phyloP scores from a whole-genome alignment of 768 basidiomycete species.

The Hygrocybe punicea region DNA sequence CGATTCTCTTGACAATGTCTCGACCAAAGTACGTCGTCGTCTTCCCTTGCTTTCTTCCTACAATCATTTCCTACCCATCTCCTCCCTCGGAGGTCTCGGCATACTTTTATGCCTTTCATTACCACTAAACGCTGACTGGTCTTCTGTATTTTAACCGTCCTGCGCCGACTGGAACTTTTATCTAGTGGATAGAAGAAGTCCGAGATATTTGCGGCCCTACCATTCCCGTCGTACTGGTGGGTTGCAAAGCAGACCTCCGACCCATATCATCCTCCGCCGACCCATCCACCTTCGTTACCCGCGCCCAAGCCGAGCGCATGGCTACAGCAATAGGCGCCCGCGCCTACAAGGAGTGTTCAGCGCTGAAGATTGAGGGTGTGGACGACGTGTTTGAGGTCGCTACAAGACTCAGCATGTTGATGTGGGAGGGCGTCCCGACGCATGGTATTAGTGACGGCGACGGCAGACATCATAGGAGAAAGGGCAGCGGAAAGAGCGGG shows the following conservation, averaged over 20 bases:
- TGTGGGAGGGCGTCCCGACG: slow-evolving; percentile 75
- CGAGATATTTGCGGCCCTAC: slow-evolving; percentile 87
- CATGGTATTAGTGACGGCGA: slow-evolving; percentile 38
- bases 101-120: no score
- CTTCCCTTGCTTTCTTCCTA: slow-evolving; percentile 4
- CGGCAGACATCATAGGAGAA: slow-evolving; percentile 50
- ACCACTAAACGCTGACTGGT: no score
- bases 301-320: slow-evolving; percentile 76
- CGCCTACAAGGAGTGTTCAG: slow-evolving; percentile 92
- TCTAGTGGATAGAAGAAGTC: slow-evolving; percentile 97
- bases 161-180: slow-evolving; percentile 7
- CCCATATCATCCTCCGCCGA: slow-evolving; percentile 51
- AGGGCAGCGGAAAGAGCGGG: slow-evolving; percentile 8
- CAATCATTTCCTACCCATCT: slow-evolving; percentile 10
- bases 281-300: slow-evolving; percentile 59
- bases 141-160: background rate
- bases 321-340: slow-evolving; percentile 84
- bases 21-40: slow-evolving; percentile 65
- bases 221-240: slow-evolving; percentile 93
- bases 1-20: slow-evolving; percentile 94
- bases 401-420: slow-evolving; percentile 93
- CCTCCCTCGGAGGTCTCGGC: no score
- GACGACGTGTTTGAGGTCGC: slow-evolving; percentile 98
- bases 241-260: slow-evolving; percentile 92
- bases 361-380: slow-evolving; percentile 85